A percentile compares a stretch with the other conserved stretches of the same genome.
Evolutionary conservation across 1,284 basidiomycete genomes (phyloP).

Genomic region (Moniliophthora roreri): DNA sequence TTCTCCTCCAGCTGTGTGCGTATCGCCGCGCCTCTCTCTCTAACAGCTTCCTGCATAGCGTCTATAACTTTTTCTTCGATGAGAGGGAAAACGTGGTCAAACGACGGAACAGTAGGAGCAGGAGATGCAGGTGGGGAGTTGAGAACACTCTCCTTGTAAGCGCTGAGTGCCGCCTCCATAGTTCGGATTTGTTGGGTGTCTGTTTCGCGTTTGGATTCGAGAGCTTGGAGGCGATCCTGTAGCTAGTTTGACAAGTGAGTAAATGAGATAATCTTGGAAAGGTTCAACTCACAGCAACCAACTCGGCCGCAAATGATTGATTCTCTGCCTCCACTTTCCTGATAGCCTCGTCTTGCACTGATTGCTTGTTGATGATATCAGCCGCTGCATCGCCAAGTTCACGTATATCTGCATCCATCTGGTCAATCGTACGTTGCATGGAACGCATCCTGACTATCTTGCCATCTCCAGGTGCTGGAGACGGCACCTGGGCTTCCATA

Average conservation of each 20-base stretch:
- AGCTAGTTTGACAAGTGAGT: slow-evolving; percentile 23
- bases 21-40: slow-evolving; percentile 34
- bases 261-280: neutral
- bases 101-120: slow-evolving; percentile 24
- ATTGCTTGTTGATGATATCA: slow-evolving; percentile 8
- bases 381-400: slow-evolving; percentile 31
- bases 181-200: slow-evolving; percentile 35
- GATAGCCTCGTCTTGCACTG: neutral
- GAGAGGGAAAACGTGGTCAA: slow-evolving; percentile 39
- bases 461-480: neutral
- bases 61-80: slow-evolving; percentile 39
- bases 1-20: slow-evolving; percentile 36
- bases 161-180: slow-evolving; percentile 39
- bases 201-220: slow-evolving; percentile 14
- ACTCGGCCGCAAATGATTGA: slow-evolving; percentile 18
- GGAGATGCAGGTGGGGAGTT: slow-evolving; percentile 24
- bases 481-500: neutral
- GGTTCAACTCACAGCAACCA: slow-evolving; percentile 27
- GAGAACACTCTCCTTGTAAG: slow-evolving; percentile 31
- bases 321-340: neutral
- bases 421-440: slow-evolving; percentile 19
- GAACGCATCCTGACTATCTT: neutral
- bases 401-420: slow-evolving; percentile 39
- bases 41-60: slow-evolving; percentile 36
- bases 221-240: slow-evolving; percentile 14